A percentile compares a stretch with the other conserved stretches of the same genome.
Conservation (phyloP, 305 asterid species). For the Plantago coronopus region DNA sequence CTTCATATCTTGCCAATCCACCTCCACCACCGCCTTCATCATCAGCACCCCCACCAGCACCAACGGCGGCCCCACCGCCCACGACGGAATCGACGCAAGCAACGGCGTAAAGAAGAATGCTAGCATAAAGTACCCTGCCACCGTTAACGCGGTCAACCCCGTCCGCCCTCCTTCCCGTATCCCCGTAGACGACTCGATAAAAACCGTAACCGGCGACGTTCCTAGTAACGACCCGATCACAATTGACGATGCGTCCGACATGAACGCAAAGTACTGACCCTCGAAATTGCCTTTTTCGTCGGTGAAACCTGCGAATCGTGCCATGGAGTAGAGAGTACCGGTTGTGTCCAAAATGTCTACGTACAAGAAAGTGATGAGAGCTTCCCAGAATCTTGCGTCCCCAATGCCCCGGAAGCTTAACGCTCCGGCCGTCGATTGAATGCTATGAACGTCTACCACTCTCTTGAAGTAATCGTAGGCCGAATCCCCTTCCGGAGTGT, state of each 20-base stretch:
- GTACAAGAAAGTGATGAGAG: constrained; percentile 67
- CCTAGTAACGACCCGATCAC: constrained; percentile 80
- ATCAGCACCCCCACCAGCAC: constrained; percentile 84
- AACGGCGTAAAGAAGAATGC: constrained; percentile 89
- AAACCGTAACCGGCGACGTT: constrained; percentile 88
- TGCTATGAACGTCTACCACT: constrained; percentile 70
- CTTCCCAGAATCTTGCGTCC: constrained; percentile 76
- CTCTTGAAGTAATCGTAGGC: constrained; percentile 60
- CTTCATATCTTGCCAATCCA: constrained; percentile 90
- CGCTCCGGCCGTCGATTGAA: constrained; percentile 80
- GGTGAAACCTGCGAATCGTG: constrained; percentile 78
- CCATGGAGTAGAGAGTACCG: constrained; percentile 88
- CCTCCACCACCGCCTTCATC: constrained; percentile 91
- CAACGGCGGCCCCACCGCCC: constrained; percentile 99
- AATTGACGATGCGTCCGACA: constrained; percentile 85
- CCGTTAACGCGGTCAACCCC: constrained; percentile 84
- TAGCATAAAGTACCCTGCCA: constrained; percentile 66
- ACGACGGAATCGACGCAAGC: constrained; percentile 85
- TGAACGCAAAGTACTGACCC: constrained; percentile 86
- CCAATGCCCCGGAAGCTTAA: constrained; percentile 67
- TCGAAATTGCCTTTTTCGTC: constrained; percentile 68
- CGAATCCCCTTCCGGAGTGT: constrained; percentile 56
- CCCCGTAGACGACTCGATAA: constrained; percentile 90
- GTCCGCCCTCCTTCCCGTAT: constrained; percentile 91
- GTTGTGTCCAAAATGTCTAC: constrained; percentile 86